Base-by-base conservation (phyloP, 129 eudicot species). In the Smallanthus sonchifolius region DNA sequence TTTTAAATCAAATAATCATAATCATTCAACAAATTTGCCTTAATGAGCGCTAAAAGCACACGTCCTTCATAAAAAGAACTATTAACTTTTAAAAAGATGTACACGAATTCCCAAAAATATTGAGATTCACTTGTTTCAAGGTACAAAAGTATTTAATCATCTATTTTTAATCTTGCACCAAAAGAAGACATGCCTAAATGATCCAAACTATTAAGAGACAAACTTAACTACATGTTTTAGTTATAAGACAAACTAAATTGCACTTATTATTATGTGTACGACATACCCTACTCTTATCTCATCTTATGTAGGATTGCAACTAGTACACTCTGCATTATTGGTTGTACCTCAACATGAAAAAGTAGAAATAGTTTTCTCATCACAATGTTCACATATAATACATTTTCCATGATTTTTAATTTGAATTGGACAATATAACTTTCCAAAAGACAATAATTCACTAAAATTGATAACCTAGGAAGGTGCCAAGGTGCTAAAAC, bases 401-500 rank as follows among this genome's bases (percentile, higher is more conserved):
- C 60, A 54, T 54, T 54, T 17, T 54, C 8, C 60, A 54, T 54
- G 60, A 54, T 16, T 19, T 11, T 52, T 36, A 17, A n/a, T 52
- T 39, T 20, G 40, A 30, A 34, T 70, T 72, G 5, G 17, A 54
- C 30, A 72, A 7, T 38, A 73, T 73, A 42, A 28, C 40, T 37
- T 28, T 44, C 34, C 35, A 16, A 15, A 59, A 49, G 6, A 4
- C 43, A 65, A 48, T 20, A n/a, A 37, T 64, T 49, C 7, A 75
- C 37, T 4, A 6, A 16, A 65, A 36, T 20, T 48, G 64, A 5
- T 48, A 68, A 70, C 59, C 51, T 37, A 45, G 63, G 69, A 79
- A 69, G 54, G 67, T 74, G 76, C 75, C 42, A 71, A 69, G 57
- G n/a, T 44, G 57, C 68, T 62, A 67, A 71, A 76, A 70, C 65